Conservation (phyloP, 345 rosid species). For the Bruguiera parviflora region DNA sequence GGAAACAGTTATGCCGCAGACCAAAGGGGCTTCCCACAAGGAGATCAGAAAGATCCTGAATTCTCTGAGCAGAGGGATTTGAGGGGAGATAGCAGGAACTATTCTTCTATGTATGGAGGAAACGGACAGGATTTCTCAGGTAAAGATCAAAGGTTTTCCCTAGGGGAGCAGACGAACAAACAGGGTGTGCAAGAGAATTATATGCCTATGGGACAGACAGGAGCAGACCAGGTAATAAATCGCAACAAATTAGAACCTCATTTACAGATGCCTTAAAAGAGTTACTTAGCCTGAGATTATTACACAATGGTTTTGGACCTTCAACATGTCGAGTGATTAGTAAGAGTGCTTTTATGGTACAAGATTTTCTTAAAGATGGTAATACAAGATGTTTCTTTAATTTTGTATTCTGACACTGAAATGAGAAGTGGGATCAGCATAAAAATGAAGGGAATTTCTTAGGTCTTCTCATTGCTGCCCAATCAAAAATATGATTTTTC, state of each 20-base stretch:
- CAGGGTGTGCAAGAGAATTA: conserved; percentile 44
- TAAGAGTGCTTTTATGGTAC: neutral
- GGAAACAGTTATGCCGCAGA: conserved; percentile 39
- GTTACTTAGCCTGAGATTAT: neutral
- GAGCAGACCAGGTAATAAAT: conserved; percentile 39
- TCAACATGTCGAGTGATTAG: neutral
- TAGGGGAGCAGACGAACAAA: conserved; percentile 36
- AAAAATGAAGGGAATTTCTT: no score
- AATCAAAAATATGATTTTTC: no score
- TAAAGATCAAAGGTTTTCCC: conserved; percentile 34
- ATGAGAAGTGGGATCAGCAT: no score
- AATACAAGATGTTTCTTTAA: no score
- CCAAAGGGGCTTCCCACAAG: conserved; percentile 39
- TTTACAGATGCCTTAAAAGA: neutral
- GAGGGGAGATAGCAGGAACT: conserved; percentile 29
- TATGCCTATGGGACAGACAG: conserved; percentile 37
- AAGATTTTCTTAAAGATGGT: neutral
- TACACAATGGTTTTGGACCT: neutral
- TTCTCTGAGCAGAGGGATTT: conserved; percentile 21
- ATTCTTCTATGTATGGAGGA: conserved; percentile 33
- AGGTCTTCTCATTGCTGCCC: no score
- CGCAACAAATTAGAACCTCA: neutral
- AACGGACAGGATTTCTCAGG: conserved; percentile 31
- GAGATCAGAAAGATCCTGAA: conserved; percentile 23
- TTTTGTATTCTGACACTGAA: no score